Percentiles rank a stretch among this genome's conserved stretches.
These are phyloP conservation scores for Sporothrix curviconia DNA, from an alignment of 2,329 filamentous ascomycete species.

Conservation along the genomic window DNA sequence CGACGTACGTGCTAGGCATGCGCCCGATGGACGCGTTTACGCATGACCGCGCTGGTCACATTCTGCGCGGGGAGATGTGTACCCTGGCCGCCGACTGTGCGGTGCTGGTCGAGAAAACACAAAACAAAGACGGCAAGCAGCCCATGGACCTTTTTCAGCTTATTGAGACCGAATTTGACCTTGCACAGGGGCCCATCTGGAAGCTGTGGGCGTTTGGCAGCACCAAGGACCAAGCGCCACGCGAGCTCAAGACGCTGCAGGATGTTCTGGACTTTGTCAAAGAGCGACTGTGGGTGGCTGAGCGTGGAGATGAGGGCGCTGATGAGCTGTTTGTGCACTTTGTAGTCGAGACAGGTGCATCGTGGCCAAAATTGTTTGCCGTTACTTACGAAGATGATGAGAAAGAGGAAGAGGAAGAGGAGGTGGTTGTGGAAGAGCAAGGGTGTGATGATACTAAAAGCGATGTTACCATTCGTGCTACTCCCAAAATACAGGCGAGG, in stretches of 20 bases:
- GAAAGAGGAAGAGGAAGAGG: neutral
- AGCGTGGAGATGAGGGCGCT: neutral
- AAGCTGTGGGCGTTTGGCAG: neutral
- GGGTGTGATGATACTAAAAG: neutral
- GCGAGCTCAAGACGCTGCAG: neutral
- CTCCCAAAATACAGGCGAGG: no score
- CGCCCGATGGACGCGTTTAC: neutral
- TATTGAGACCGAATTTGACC: neutral
- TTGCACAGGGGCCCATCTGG: neutral
- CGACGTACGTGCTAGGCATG: neutral
- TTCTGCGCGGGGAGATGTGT: neutral
- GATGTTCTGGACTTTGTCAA: neutral
- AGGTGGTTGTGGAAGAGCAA: neutral
- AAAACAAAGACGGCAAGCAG: no score
- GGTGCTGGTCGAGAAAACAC: neutral
- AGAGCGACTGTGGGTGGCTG: neutral
- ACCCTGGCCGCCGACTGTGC: neutral
- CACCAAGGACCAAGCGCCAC: neutral
- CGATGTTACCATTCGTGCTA: no score
- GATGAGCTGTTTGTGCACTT: neutral
- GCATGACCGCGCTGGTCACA: neutral
- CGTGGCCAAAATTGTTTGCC: slow-evolving; percentile 1
- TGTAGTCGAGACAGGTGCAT: neutral
- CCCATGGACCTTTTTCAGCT: neutral
- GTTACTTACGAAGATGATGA: neutral